Percentiles rank a stretch among this genome's conserved stretches.
Evolutionary conservation across 1,139 yeast species (phyloP).

Genomic region (Candida labiduridarum): DNA sequence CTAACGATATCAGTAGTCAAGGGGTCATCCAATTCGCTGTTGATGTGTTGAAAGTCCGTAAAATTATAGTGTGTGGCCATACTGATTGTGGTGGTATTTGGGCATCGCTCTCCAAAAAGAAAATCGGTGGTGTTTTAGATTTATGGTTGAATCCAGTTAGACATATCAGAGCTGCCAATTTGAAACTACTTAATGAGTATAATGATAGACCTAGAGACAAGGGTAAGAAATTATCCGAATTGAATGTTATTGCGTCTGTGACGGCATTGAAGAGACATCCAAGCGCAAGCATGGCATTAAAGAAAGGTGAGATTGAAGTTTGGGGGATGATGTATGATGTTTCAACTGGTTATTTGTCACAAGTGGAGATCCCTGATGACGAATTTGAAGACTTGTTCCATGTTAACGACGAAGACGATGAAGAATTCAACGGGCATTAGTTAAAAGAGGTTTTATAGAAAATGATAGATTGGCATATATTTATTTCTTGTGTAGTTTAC

Average conservation of each 20-base stretch:
- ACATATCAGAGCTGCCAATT: slow-evolving; percentile 65
- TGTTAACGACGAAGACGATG: slow-evolving; percentile 41
- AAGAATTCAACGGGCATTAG: slow-evolving; percentile 23
- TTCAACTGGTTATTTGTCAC: slow-evolving; percentile 66
- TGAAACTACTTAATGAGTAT: slow-evolving; percentile 45
- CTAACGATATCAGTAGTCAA: slow-evolving; percentile 74
- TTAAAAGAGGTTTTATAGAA: neutral
- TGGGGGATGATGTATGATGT: slow-evolving; percentile 92
- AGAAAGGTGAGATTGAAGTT: slow-evolving; percentile 74
- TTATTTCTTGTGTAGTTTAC: neutral
- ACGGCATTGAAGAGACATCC: slow-evolving; percentile 67
- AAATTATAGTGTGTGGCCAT: slow-evolving; percentile 94
- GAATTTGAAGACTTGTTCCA: slow-evolving; percentile 55
- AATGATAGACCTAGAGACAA: slow-evolving; percentile 54
- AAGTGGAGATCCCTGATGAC: slow-evolving; percentile 55
- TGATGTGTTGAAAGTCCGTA: slow-evolving; percentile 79
- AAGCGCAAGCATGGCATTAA: slow-evolving; percentile 72
- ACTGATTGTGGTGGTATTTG: slow-evolving; percentile 96
- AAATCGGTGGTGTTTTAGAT: slow-evolving; percentile 75
- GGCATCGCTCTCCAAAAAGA: slow-evolving; percentile 75
- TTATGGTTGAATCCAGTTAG: slow-evolving; percentile 77
- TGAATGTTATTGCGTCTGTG: slow-evolving; percentile 70
- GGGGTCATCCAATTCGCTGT: slow-evolving; percentile 91
- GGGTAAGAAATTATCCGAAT: slow-evolving; percentile 71
- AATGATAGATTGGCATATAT: neutral